These are phyloP conservation scores for Talaromyces marneffei DNA, from an alignment of 2,329 filamentous ascomycete genomes.

Conservation along the genomic window DNA sequence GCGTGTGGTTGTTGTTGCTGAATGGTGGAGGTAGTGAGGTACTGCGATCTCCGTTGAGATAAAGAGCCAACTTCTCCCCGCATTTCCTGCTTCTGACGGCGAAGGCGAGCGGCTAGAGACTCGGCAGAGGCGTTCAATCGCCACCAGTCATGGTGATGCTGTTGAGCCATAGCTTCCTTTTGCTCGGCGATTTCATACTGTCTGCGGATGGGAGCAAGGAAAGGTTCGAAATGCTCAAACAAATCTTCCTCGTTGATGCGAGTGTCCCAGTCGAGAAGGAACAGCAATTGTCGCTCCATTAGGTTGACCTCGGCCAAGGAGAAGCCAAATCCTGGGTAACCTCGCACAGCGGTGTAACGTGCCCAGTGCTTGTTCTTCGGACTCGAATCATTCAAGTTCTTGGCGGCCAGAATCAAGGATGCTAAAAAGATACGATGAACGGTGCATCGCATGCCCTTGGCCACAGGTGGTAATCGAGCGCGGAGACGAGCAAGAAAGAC, in stretches of 20 bases:
- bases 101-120: constrained; percentile 31
- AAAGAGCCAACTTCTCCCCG: constrained; percentile 22
- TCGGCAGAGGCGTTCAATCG: constrained; percentile 33
- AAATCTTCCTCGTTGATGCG: constrained; percentile 80
- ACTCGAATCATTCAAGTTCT: constrained; percentile 97
- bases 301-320: constrained; percentile 93
- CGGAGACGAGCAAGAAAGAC: constrained; percentile 86
- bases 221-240: constrained; percentile 77
- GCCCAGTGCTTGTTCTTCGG: constrained; percentile 99
- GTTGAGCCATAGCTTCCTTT: constrained; percentile 39
- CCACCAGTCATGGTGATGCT: constrained; percentile 34
- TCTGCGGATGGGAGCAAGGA: constrained; percentile 76
- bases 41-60: constrained; percentile 23
- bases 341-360: constrained; percentile 74
- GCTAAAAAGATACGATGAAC: constrained; percentile 95
- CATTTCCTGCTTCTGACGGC: constrained; percentile 32
- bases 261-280: constrained; percentile 90
- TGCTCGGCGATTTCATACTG: constrained; percentile 51
- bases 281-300: constrained; percentile 98
- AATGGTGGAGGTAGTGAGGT: constrained; percentile 18
- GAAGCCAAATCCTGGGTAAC: constrained; percentile 77
- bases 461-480: constrained; percentile 80
- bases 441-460: constrained; percentile 93
- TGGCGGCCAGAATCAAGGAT: constrained; percentile 63
- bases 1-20: constrained; percentile 19